Evolutionary conservation across 1,139 yeast genomes (phyloP).

Genomic region (Lizanozyma gosingica): DNA sequence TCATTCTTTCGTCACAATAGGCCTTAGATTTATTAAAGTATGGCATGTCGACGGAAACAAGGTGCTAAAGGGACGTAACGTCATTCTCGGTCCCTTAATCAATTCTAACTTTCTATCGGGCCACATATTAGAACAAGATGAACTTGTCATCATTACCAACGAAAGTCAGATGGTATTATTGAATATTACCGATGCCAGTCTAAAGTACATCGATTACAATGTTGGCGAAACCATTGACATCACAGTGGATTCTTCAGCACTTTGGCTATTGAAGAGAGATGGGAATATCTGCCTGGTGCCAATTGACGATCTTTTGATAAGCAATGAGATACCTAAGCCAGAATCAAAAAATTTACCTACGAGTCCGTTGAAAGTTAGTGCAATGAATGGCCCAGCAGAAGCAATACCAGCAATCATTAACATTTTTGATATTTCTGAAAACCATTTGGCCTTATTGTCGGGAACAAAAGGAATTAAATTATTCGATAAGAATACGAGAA

Average conservation of each 20-base stretch:
- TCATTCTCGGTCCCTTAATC: constrained; percentile 40
- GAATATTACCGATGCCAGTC: constrained; percentile 5
- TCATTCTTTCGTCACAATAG: constrained; percentile 39
- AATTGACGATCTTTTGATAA: neutral
- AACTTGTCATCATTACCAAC: constrained; percentile 35
- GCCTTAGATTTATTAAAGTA: constrained; percentile 48
- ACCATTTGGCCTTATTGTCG: constrained; percentile 19
- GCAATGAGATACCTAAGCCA: neutral
- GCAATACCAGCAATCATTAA: neutral
- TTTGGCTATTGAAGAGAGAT: neutral
- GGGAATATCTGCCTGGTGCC: neutral
- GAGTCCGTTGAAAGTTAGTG: neutral
- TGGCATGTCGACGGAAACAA: constrained; percentile 39
- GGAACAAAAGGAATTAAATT: constrained; percentile 23
- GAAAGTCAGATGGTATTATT: constrained; percentile 30
- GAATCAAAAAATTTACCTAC: neutral
- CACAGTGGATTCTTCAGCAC: neutral
- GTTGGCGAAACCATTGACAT: neutral
- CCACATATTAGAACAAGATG: constrained; percentile 25
- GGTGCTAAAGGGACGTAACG: constrained; percentile 49
- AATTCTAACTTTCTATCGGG: constrained; percentile 38
- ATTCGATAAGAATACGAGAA: constrained; percentile 9
- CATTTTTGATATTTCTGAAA: constrained; percentile 9
- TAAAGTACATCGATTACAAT: neutral
- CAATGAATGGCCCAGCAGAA: neutral